These are phyloP conservation scores for Trametes meyenii DNA, from an alignment of 768 basidiomycete species.

Conservation along the genomic window DNA sequence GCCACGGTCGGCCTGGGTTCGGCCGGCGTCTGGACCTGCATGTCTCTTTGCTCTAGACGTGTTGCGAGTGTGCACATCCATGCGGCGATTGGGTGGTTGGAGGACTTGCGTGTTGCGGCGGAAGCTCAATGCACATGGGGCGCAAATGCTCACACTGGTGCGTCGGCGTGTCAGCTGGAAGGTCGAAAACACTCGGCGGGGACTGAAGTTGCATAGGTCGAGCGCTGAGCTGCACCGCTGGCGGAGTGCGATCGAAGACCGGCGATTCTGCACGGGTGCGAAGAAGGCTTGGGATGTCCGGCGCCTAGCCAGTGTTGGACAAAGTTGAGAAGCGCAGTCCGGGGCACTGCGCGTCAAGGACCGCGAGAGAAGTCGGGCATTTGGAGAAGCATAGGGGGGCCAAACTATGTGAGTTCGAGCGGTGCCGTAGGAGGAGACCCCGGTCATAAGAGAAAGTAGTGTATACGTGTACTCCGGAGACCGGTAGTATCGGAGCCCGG, in stretches of 20 bases:
- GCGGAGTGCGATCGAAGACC: conserved; percentile 13
- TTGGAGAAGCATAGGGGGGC: neutral
- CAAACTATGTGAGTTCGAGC: neutral
- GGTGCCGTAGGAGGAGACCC: conserved; percentile 1
- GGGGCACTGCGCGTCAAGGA: conserved; percentile 6
- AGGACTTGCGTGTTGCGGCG: neutral
- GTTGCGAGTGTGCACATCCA: neutral
- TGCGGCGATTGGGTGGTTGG: neutral
- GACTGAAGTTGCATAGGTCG: neutral
- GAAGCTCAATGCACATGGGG: neutral
- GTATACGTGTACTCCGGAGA: conserved; percentile 15
- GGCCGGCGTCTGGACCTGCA: conserved; percentile 3
- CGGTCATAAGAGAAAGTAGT: conserved; percentile 4
- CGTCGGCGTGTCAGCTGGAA: neutral
- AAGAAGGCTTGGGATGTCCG: conserved; percentile 1
- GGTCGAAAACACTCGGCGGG: neutral
- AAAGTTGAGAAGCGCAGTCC: neutral
- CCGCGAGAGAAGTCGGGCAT: neutral
- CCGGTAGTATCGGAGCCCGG: conserved; percentile 20
- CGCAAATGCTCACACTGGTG: neutral
- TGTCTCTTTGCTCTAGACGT: neutral
- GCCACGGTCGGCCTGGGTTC: conserved; percentile 9
- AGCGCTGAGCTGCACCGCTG: neutral
- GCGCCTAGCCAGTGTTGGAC: conserved; percentile 2
- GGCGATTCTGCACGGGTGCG: conserved; percentile 8